Evolutionary conservation across 495 filamentous ascomycete genomes (phyloP).

Genomic region (Aspergillus coremiiformis): DNA sequence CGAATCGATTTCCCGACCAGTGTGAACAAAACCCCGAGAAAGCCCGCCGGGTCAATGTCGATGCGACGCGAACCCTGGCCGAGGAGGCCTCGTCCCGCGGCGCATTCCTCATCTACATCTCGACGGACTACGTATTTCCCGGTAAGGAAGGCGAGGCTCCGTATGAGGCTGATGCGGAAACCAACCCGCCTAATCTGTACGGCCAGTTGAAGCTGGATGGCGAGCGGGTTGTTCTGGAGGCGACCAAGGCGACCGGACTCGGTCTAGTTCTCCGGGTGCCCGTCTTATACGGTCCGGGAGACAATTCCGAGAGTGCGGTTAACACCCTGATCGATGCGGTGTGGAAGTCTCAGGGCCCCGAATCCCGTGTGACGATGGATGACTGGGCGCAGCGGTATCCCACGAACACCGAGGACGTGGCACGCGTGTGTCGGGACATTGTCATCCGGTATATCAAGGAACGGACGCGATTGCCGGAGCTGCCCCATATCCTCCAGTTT

Average conservation of each 20-base stretch:
- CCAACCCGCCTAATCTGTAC: conserved; percentile 76
- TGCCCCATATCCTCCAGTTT: conserved; percentile 79
- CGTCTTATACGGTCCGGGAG: conserved; percentile 67
- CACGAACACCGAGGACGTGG: conserved; percentile 82
- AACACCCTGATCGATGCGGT: conserved; percentile 72
- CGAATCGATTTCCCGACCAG: conserved; percentile 84
- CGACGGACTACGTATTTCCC: conserved; percentile 90
- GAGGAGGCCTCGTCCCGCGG: conserved; percentile 50
- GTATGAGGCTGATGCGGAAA: conserved; percentile 58
- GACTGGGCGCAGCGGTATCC: conserved; percentile 83
- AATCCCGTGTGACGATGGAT: conserved; percentile 67
- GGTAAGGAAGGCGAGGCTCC: conserved; percentile 78
- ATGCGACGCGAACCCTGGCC: conserved; percentile 61
- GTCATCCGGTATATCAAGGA: conserved; percentile 58
- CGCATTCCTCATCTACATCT: conserved; percentile 84
- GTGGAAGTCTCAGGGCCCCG: conserved; percentile 55
- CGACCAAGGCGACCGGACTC: conserved; percentile 43
- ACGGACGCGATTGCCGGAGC: conserved; percentile 27
- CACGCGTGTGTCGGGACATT: conserved; percentile 65
- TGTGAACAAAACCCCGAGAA: conserved; percentile 72
- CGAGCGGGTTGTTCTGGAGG: conserved; percentile 63
- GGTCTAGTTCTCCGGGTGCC: conserved; percentile 78
- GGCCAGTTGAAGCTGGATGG: conserved; percentile 84
- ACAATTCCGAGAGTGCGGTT: conserved; percentile 66
- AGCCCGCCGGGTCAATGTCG: conserved; percentile 68